Percentiles rank a stretch among this genome's conserved stretches.
Evolutionary conservation across 2,329 filamentous ascomycete genomes (phyloP).

Genomic region (Fusarium sterilihyphosum): DNA sequence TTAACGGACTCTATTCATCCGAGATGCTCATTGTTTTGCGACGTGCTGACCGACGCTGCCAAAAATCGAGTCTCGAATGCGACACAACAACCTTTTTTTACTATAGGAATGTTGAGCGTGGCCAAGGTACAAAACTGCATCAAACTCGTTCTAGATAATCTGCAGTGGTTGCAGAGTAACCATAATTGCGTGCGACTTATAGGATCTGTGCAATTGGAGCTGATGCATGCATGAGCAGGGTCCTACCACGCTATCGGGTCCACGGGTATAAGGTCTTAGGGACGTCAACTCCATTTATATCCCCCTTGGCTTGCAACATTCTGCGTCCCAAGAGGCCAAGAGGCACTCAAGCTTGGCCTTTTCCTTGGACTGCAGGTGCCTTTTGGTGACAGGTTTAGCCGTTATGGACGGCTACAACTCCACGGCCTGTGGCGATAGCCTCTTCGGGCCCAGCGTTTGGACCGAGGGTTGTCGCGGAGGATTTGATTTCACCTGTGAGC

Average conservation of each 20-base stretch:
- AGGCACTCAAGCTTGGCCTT: neutral
- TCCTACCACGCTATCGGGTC: neutral
- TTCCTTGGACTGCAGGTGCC: neutral
- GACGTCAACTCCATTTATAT: neutral
- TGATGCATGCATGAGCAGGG: neutral
- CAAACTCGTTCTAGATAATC: neutral
- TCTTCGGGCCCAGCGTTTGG: conserved; percentile 45
- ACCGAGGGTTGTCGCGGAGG: conserved; percentile 45
- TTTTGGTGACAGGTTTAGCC: neutral
- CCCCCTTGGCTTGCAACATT: neutral
- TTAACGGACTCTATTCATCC: conserved; percentile 4
- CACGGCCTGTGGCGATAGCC: conserved; percentile 43
- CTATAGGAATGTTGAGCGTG: neutral
- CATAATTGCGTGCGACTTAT: neutral
- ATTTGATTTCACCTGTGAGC: conserved; percentile 47
- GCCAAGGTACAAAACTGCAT: neutral
- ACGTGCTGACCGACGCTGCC: conserved; percentile 6
- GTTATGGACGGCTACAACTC: conserved; percentile 40
- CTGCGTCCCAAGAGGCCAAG: neutral
- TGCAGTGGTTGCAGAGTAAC: neutral
- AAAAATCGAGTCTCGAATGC: neutral
- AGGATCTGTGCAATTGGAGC: neutral
- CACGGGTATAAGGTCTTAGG: neutral
- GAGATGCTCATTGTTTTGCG: neutral
- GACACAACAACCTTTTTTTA: neutral